A percentile compares a stretch with the other conserved stretches of the same genome.
These are phyloP conservation scores for Kwoniella sp. DNA, from an alignment of 768 basidiomycete species.

Conservation along the genomic window DNA sequence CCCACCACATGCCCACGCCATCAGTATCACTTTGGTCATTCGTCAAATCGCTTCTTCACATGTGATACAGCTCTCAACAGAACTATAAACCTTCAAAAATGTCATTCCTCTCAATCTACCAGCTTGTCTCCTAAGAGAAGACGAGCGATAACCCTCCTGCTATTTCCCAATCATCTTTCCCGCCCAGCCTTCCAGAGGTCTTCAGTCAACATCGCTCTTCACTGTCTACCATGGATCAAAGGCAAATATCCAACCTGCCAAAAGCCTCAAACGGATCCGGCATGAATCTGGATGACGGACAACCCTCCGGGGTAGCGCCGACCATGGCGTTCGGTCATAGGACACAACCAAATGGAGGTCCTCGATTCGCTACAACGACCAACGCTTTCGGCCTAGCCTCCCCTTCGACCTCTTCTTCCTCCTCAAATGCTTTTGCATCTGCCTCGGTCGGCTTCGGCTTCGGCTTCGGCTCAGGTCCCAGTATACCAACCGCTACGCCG, in stretches of 20 bases:
- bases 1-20: not conserved
- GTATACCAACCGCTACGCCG: not conserved
- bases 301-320: not conserved
- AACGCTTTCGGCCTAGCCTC: conserved; percentile 47
- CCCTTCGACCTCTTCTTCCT: conserved; percentile 29
- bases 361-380: conserved; percentile 36
- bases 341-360: not conserved
- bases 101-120: not conserved
- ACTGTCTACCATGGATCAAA: not conserved
- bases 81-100: not conserved
- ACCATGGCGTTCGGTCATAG: not conserved
- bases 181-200: too few relatives aligned
- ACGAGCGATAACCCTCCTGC: too few relatives aligned
- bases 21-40: too few relatives aligned
- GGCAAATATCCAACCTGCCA: not conserved
- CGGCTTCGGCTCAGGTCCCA: not conserved
- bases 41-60: too few relatives aligned
- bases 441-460: not conserved
- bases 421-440: not conserved
- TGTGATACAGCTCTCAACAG: not conserved
- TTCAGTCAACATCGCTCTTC: too few relatives aligned
- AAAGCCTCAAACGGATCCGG: not conserved
- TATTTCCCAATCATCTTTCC: too few relatives aligned
- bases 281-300: not conserved
- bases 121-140: not conserved